These are phyloP conservation scores for Candida tunisiensis DNA, from an alignment of 1,139 yeast genomes.

Conservation along the genomic window DNA sequence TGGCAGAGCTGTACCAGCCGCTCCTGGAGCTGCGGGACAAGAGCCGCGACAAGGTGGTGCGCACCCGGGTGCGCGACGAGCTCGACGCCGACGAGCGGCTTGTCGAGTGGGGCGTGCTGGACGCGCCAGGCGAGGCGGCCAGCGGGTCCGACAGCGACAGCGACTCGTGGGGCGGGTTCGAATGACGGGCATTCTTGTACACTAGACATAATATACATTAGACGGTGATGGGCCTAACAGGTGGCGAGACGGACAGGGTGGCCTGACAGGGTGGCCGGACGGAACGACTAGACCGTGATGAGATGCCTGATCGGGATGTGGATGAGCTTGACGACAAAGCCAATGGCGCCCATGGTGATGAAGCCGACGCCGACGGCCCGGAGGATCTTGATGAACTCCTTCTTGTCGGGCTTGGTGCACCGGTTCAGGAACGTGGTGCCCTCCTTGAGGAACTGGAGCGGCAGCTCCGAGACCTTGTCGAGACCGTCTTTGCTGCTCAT, in stretches of 20 bases:
- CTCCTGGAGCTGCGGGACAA: slow-evolving; percentile 34
- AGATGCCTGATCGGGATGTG: slow-evolving; percentile 96
- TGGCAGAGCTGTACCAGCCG: slow-evolving; percentile 37
- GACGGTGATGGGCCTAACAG: no score
- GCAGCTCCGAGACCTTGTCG: slow-evolving; percentile 78
- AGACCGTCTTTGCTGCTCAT: slow-evolving; percentile 19
- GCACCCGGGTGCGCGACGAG: slow-evolving; percentile 48
- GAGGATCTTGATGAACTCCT: slow-evolving; percentile 75
- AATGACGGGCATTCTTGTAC: no score
- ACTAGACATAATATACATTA: no score
- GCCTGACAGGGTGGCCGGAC: no score
- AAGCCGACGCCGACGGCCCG: slow-evolving; percentile 96
- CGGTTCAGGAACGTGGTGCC: slow-evolving; percentile 78
- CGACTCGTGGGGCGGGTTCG: slow-evolving; percentile 11
- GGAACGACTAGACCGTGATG: slow-evolving; percentile 73
- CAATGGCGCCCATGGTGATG: slow-evolving; percentile 94
- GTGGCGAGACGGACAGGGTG: no score
- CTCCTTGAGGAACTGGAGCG: slow-evolving; percentile 80
- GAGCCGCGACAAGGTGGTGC: slow-evolving; percentile 44
- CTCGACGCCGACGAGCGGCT: slow-evolving; percentile 50
- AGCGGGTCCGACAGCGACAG: slow-evolving; percentile 8
- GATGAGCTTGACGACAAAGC: slow-evolving; percentile 83
- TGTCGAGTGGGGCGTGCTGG: slow-evolving; percentile 45
- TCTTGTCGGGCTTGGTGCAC: slow-evolving; percentile 85
- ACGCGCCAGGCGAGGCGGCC: slow-evolving; percentile 14